phyloP scores from a whole-genome alignment of 2,329 filamentous ascomycete species.

The Diaporthe helianthi region DNA sequence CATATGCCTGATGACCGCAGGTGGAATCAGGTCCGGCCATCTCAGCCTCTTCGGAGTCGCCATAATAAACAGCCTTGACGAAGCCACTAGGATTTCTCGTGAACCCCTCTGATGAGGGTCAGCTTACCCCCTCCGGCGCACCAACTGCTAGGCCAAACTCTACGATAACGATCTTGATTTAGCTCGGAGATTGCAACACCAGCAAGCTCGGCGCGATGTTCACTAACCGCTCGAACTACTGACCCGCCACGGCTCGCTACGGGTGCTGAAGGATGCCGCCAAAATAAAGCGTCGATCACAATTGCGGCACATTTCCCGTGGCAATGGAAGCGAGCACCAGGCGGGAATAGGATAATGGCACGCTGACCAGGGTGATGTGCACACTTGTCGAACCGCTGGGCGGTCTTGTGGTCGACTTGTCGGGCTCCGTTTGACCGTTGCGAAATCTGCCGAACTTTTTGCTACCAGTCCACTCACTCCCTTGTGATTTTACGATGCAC shows the following conservation, averaged over 20 bases:
- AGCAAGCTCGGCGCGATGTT: slow-evolving; percentile 23
- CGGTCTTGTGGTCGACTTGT: not conserved
- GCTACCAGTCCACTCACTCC: not conserved
- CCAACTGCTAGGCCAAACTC: slow-evolving; percentile 21
- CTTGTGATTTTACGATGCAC: not conserved
- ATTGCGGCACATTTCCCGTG: slow-evolving; percentile 19
- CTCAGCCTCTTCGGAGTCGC: not conserved
- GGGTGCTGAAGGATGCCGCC: slow-evolving; percentile 14
- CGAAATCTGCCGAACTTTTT: slow-evolving; percentile 20
- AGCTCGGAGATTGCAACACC: slow-evolving; percentile 19
- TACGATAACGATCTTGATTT: slow-evolving; percentile 11
- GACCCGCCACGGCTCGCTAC: slow-evolving; percentile 17
- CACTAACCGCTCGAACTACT: slow-evolving; percentile 1
- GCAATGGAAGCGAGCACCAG: slow-evolving; percentile 20
- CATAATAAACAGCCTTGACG: slow-evolving; percentile 1
- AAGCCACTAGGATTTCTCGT: slow-evolving; percentile 7
- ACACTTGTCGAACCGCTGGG: not conserved
- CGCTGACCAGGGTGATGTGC: slow-evolving; percentile 10
- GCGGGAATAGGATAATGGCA: slow-evolving; percentile 18
- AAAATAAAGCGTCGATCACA: slow-evolving; percentile 18
- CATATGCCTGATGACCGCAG: not conserved
- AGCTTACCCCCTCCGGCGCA: slow-evolving; percentile 20
- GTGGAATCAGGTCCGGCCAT: not conserved
- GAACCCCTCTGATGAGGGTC: not conserved
- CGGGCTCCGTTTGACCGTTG: slow-evolving; percentile 5